Base-by-base conservation (phyloP, 1,284 basidiomycete species). In the Coniophora puteana region DNA sequence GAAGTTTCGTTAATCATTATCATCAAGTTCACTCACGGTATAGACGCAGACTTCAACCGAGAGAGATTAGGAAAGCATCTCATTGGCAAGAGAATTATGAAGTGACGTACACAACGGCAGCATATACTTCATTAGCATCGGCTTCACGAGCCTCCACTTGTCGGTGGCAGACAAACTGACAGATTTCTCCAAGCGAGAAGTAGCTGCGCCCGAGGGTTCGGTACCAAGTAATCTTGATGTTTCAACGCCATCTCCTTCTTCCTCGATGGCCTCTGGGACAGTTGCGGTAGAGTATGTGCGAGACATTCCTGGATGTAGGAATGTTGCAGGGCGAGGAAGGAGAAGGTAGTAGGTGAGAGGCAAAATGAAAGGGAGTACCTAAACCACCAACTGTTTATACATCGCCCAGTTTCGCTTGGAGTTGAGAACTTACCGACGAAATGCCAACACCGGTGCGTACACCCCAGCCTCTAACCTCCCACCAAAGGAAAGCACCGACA, bases 401-500 rank as follows among this genome's bases (percentile, higher is more conserved):
- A 23, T 16, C 16, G 20, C 40, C n/a, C 36, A 20, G 23, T 22
- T 25, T n/a, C n/a, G n/a, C n/a, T n/a, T n/a, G n/a, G n/a, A n/a
- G n/a, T n/a, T n/a, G 38, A 18, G 33, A 16, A 62, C 81, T 36
- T 55, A 87, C 86, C 12, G 83, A 76, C 4, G 88, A 92, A 13
- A 93, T 57, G 1, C 89, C 86, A 17, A 99, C 80, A 0, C 94
- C 96, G 6, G 68, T 57, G 36, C 80, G 76, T 5, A 99, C 91
- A 11, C 95, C 95, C 1, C 96, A 65, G 0, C 81, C 80, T 25
- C 96, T 74, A 1, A 98, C 69, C 49, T 93, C 72, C 95, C 95
- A 98, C 95, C 95, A 99, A 5, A 96, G 61, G 28, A 86, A 85
- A 0, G 95, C 93, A 5, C 95, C 96, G 0, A 88, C 85, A 4